These are phyloP conservation scores for Vickermania ingenoplastis DNA, from an alignment of 208 protist species.

Conservation along the genomic window DNA sequence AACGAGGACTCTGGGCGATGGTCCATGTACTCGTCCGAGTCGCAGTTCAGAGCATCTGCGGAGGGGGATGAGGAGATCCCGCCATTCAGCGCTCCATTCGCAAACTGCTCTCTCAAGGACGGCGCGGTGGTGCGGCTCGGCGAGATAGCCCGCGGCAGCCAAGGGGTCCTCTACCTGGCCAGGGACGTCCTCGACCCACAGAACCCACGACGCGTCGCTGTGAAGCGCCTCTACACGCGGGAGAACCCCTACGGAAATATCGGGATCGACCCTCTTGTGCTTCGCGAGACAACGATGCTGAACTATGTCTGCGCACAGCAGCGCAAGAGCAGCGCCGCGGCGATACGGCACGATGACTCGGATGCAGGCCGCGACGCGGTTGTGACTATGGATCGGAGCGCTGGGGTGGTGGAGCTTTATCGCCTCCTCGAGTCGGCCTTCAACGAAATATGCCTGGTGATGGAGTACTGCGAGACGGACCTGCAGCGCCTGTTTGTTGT, in stretches of 20 bases:
- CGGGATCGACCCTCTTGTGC: constrained; percentile 52
- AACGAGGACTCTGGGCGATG: constrained; percentile 9
- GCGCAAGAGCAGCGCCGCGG: background rate
- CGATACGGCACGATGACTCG: background rate
- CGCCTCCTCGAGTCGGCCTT: constrained; percentile 71
- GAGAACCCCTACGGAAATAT: constrained; percentile 53
- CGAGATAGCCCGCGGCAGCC: constrained; percentile 57
- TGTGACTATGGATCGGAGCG: constrained; percentile 24
- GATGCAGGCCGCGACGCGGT: constrained; percentile 1
- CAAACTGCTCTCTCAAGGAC: constrained; percentile 23
- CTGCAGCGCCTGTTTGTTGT: constrained; percentile 24
- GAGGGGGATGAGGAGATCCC: too few relatives aligned
- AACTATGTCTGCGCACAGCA: constrained; percentile 18
- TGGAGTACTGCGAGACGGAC: constrained; percentile 62
- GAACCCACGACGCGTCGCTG: constrained; percentile 21
- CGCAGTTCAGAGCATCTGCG: too few relatives aligned
- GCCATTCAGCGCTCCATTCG: constrained; percentile 11
- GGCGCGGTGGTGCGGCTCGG: constrained; percentile 41
- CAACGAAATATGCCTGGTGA: constrained; percentile 67
- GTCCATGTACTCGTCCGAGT: constrained; percentile 67
- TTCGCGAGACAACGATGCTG: constrained; percentile 71
- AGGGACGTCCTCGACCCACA: constrained; percentile 11
- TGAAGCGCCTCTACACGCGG: constrained; percentile 79
- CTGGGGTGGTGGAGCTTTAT: constrained; percentile 31
- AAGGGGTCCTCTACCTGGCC: constrained; percentile 76